Percentiles rank a stretch among this genome's conserved stretches.
Conservation (phyloP, 805 yeast genomes). For the Candida orba region DNA sequence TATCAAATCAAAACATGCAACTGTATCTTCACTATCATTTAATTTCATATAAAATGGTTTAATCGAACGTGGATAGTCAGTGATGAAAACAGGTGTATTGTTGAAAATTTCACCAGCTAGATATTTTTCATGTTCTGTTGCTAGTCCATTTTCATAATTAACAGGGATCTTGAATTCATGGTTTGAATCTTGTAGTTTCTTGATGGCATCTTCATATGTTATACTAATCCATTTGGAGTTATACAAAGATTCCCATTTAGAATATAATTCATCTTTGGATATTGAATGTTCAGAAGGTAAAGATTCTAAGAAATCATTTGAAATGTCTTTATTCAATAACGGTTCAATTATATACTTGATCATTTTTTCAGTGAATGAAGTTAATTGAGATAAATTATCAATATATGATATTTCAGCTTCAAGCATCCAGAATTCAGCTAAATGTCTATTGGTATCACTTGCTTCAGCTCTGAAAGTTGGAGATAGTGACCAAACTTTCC, state of each 20-base stretch:
- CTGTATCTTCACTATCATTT: constrained; percentile 47
- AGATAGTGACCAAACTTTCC: constrained; percentile 78
- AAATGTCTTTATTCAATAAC: constrained; percentile 19
- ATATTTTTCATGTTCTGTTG: constrained; percentile 89
- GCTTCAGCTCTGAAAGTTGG: constrained; percentile 95
- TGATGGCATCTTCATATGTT: constrained; percentile 71
- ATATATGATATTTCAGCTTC: constrained; percentile 84
- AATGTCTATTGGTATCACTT: constrained; percentile 84
- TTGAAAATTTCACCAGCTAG: constrained; percentile 62
- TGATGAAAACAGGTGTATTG: constrained; percentile 72
- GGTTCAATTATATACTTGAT: constrained; percentile 41
- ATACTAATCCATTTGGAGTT: constrained; percentile 55
- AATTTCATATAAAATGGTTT: constrained; percentile 91
- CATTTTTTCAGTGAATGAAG: constrained; percentile 65
- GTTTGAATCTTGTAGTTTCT: constrained; percentile 31
- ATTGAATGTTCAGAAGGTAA: constrained; percentile 15
- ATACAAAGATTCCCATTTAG: constrained; percentile 56
- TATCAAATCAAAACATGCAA: constrained; percentile 82
- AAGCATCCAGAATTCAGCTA: constrained; percentile 96
- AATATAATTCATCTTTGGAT: constrained; percentile 27
- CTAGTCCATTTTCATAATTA: constrained; percentile 65
- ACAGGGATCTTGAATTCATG: constrained; percentile 38
- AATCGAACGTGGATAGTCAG: constrained; percentile 70
- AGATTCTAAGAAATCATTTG: constrained; percentile 21
- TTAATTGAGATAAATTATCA: constrained; percentile 49